phyloP scores from a whole-genome alignment of 495 filamentous ascomycete genomes.

The Aspergillus steynii region DNA sequence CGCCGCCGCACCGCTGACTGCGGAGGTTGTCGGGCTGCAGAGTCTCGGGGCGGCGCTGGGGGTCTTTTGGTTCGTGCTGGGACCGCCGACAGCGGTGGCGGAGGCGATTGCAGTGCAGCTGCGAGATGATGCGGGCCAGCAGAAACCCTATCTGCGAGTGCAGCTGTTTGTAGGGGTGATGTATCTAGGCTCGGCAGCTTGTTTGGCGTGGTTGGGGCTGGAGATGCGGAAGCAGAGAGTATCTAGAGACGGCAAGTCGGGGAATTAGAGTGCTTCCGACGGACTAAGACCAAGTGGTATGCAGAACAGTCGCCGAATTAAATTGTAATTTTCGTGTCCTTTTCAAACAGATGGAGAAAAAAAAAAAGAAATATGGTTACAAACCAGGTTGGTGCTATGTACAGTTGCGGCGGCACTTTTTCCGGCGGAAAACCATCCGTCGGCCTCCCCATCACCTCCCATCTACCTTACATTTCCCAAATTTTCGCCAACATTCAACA shows the following conservation, averaged over 20 bases:
- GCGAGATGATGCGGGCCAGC: constrained; percentile 34
- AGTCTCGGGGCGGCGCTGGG: constrained; percentile 60
- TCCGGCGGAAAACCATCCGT: constrained; percentile 2
- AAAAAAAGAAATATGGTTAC: constrained; percentile 27
- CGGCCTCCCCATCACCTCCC: constrained; percentile 7
- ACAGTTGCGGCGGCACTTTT: constrained; percentile 27
- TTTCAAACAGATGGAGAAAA: constrained; percentile 1
- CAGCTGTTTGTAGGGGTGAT: constrained; percentile 63
- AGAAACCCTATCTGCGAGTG: constrained; percentile 52
- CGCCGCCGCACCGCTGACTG: constrained; percentile 30
- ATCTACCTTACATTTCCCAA: constrained; percentile 16
- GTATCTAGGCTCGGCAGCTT: constrained; percentile 56
- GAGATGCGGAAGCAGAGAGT: not conserved
- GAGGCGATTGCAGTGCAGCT: constrained; percentile 70
- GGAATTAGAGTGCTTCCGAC: no score
- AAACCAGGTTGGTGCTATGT: constrained; percentile 27
- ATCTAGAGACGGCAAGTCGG: not conserved
- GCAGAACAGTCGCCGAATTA: not conserved
- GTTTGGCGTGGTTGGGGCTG: constrained; percentile 23
- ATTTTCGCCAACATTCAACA: constrained; percentile 11
- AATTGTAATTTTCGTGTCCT: constrained; percentile 21
- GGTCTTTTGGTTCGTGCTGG: constrained; percentile 64
- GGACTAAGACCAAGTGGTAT: no score
- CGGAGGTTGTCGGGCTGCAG: constrained; percentile 59
- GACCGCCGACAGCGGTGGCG: constrained; percentile 58